phyloP scores from a whole-genome alignment of 371 early-diverging fungal genomes.

The Paraphysoderma sedebokerense region DNA sequence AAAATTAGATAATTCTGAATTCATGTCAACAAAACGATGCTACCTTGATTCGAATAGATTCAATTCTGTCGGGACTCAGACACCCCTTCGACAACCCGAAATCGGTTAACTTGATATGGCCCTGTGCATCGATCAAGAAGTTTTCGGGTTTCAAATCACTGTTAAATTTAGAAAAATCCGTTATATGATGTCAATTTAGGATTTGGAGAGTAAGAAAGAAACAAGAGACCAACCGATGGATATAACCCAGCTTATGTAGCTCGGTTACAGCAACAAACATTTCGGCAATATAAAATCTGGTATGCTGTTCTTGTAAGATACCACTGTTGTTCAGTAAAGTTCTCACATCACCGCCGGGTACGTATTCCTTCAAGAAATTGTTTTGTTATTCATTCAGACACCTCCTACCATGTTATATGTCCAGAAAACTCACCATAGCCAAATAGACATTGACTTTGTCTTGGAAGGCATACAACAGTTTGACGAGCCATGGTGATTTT shows the following conservation, averaged over 20 bases:
- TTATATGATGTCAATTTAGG: no score
- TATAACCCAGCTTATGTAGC: conserved; percentile 48
- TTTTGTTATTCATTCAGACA: no score
- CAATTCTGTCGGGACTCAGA: conserved; percentile 35
- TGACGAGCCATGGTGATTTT: conserved; percentile 53
- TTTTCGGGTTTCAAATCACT: conserved; percentile 50
- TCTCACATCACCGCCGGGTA: conserved; percentile 76
- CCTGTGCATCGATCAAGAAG: conserved; percentile 39
- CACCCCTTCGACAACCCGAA: conserved; percentile 77
- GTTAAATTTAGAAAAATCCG: no score
- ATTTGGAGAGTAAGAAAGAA: no score
- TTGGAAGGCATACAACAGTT: conserved; percentile 57
- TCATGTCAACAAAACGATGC: no score
- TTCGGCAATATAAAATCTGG: conserved; percentile 49
- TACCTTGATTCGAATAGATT: conserved; percentile 31
- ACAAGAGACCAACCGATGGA: no score
- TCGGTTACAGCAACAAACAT: conserved; percentile 40
- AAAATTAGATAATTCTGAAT: no score
- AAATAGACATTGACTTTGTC: conserved; percentile 32
- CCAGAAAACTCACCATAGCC: no score
- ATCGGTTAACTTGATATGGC: conserved; percentile 71
- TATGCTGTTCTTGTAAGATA: conserved; percentile 34
- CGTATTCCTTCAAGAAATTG: conserved; percentile 85
- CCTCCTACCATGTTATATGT: no score
- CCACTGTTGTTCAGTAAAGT: conserved; percentile 49